These are phyloP conservation scores for Blastomyces gilchristii DNA, from an alignment of 2,329 filamentous ascomycete species.

Conservation along the genomic window DNA sequence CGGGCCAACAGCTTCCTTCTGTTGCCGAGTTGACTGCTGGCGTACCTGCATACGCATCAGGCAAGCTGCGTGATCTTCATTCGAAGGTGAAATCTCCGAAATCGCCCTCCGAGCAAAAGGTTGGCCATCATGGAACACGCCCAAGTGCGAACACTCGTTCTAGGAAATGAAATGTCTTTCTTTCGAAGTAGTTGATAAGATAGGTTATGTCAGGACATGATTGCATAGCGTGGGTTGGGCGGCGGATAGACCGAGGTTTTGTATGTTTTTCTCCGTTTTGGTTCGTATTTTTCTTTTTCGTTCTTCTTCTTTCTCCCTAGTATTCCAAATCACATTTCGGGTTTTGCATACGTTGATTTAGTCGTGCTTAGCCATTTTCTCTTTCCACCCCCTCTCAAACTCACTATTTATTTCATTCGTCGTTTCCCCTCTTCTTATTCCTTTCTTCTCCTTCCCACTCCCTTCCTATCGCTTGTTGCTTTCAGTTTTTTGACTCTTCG, in stretches of 20 bases:
- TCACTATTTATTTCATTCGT: slow-evolving; percentile 7
- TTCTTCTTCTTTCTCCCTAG: slow-evolving; percentile 18
- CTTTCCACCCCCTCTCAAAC: not conserved
- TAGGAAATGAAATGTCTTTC: slow-evolving; percentile 19
- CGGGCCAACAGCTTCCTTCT: slow-evolving; percentile 33
- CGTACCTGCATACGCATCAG: slow-evolving; percentile 36
- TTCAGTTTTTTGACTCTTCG: slow-evolving; percentile 5
- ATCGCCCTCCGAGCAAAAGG: slow-evolving; percentile 24
- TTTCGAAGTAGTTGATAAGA: not conserved
- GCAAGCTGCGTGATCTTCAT: slow-evolving; percentile 30
- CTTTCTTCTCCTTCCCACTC: slow-evolving; percentile 11
- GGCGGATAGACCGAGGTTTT: slow-evolving; percentile 18
- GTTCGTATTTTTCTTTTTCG: not conserved
- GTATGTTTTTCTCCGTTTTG: not conserved
- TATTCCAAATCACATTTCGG: slow-evolving; percentile 19
- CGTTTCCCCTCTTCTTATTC: not conserved
- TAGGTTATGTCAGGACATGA: slow-evolving; percentile 11
- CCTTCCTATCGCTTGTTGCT: slow-evolving; percentile 5
- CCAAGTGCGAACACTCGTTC: slow-evolving; percentile 25
- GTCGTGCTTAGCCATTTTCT: slow-evolving; percentile 12
- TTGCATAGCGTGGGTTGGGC: slow-evolving; percentile 33
- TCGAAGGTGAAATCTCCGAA: slow-evolving; percentile 11
- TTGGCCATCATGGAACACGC: slow-evolving; percentile 22
- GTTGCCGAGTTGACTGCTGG: slow-evolving; percentile 39
- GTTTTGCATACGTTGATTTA: slow-evolving; percentile 13